Evolutionary conservation across 352 stramenopile genomes (phyloP).

Genomic region (Globisporangium perplexum): DNA sequence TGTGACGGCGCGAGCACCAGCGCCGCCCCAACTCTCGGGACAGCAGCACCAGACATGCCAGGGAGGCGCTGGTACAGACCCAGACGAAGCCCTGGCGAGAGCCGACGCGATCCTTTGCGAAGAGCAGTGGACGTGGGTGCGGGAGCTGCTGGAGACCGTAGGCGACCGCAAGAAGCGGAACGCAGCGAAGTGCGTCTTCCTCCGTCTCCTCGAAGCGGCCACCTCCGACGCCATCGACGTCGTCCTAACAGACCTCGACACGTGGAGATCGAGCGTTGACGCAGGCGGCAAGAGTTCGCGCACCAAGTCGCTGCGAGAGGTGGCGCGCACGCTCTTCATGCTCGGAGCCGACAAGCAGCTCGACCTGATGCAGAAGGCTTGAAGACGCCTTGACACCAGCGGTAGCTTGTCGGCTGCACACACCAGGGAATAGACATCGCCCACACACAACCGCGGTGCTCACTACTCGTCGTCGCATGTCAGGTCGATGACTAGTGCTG

Average conservation of each 20-base stretch:
- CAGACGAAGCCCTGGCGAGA: not conserved
- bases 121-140: conserved; percentile 7
- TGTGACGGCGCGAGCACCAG: too few species aligned
- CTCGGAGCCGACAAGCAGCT: conserved; percentile 9
- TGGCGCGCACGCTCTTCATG: conserved; percentile 7
- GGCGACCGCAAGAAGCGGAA: not conserved
- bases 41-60: too few species aligned
- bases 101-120: conserved; percentile 4
- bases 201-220: not conserved
- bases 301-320: not conserved
- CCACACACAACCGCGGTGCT: too few species aligned
- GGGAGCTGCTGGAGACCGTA: conserved; percentile 1
- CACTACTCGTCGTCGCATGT: conserved; percentile 11
- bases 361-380: not conserved
- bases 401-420: too few species aligned
- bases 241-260: conserved; percentile 1
- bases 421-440: too few species aligned
- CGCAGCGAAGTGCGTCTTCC: conserved; percentile 3
- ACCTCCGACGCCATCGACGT: conserved; percentile 1
- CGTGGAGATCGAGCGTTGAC: conserved; percentile 1
- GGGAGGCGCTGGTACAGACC: too few species aligned
- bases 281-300: not conserved
- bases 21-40: too few species aligned
- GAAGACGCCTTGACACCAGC: too few species aligned
- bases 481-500: conserved; percentile 12